These are phyloP conservation scores for Skeletonema grethae DNA, from an alignment of 108 stramenopile species.

Conservation along the genomic window DNA sequence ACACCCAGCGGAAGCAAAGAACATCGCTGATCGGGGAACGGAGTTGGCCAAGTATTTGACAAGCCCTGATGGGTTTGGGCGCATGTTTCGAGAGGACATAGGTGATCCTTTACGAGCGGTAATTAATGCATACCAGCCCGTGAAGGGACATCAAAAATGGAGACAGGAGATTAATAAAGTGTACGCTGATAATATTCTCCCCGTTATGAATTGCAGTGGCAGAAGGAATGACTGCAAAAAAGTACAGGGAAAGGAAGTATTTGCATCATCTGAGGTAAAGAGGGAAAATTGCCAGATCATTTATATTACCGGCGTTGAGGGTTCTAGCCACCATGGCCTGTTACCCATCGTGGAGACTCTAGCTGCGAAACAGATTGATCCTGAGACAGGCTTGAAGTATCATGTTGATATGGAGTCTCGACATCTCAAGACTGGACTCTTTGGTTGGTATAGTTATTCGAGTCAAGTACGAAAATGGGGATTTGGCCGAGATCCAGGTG, in stretches of 20 bases:
- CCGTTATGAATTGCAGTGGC: slow-evolving; percentile 6
- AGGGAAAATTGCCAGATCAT: slow-evolving; percentile 39
- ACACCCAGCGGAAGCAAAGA: slow-evolving; percentile 11
- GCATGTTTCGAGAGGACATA: slow-evolving; percentile 2
- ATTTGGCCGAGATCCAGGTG: slow-evolving; percentile 11
- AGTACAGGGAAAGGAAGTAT: background rate
- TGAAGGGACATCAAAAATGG: background rate
- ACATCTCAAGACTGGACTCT: slow-evolving; percentile 24
- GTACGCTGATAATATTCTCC: background rate
- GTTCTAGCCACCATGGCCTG: slow-evolving; percentile 38
- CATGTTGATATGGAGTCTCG: slow-evolving; percentile 6
- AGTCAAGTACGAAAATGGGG: background rate
- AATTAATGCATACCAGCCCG: slow-evolving; percentile 11
- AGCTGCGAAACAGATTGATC: slow-evolving; percentile 33
- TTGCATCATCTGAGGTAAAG: background rate
- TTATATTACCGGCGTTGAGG: slow-evolving; percentile 43
- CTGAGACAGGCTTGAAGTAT: slow-evolving; percentile 18
- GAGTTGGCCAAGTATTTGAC: slow-evolving; percentile 1
- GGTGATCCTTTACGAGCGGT: background rate
- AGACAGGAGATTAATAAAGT: background rate
- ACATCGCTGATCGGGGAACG: slow-evolving; percentile 4
- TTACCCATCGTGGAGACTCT: slow-evolving; percentile 22
- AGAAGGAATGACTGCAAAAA: background rate
- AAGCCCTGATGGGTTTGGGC: background rate
- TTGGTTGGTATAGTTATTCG: slow-evolving; percentile 12